These are phyloP conservation scores for Prototheca stagnorum DNA, from an alignment of 163 green algal species.

Conservation along the genomic window DNA sequence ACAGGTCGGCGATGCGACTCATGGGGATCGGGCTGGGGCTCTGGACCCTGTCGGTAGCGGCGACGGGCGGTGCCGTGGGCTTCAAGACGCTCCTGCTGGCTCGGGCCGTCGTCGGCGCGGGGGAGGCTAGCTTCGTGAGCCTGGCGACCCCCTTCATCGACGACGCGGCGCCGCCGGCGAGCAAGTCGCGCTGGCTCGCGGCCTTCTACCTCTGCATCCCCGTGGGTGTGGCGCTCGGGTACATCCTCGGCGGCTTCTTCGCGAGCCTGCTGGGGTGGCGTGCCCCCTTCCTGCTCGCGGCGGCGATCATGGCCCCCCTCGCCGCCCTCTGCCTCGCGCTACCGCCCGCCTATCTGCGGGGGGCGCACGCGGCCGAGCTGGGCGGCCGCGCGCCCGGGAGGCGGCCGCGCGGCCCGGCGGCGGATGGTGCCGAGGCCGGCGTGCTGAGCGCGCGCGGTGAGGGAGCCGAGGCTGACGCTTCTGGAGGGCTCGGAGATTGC, in stretches of 20 bases:
- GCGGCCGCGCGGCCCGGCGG: too few species aligned
- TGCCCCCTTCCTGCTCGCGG: constrained; percentile 57
- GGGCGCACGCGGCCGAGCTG: constrained; percentile 1
- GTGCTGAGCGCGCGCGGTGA: background rate
- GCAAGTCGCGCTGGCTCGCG: constrained; percentile 74
- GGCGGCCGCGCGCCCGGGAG: too few species aligned
- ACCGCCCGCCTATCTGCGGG: constrained; percentile 36
- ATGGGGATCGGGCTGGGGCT: constrained; percentile 68
- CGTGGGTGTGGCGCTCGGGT: constrained; percentile 44
- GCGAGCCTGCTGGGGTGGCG: constrained; percentile 45
- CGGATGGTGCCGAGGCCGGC: background rate
- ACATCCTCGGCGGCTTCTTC: constrained; percentile 48
- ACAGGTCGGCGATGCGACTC: constrained; percentile 32
- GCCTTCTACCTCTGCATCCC: constrained; percentile 91
- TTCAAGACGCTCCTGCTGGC: constrained; percentile 18
- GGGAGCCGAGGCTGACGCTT: too few species aligned
- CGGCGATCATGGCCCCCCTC: constrained; percentile 62
- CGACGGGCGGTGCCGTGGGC: constrained; percentile 31
- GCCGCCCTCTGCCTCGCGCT: constrained; percentile 45
- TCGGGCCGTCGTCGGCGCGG: constrained; percentile 73
- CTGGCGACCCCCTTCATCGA: constrained; percentile 88
- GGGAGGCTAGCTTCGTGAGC: constrained; percentile 85
- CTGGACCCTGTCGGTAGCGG: constrained; percentile 51
- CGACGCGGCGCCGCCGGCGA: constrained; percentile 51
- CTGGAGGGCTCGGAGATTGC: too few species aligned